These are phyloP conservation scores for Triticum dicoccoides DNA, from an alignment of 176 grass and related monocot species.

Conservation along the genomic window DNA sequence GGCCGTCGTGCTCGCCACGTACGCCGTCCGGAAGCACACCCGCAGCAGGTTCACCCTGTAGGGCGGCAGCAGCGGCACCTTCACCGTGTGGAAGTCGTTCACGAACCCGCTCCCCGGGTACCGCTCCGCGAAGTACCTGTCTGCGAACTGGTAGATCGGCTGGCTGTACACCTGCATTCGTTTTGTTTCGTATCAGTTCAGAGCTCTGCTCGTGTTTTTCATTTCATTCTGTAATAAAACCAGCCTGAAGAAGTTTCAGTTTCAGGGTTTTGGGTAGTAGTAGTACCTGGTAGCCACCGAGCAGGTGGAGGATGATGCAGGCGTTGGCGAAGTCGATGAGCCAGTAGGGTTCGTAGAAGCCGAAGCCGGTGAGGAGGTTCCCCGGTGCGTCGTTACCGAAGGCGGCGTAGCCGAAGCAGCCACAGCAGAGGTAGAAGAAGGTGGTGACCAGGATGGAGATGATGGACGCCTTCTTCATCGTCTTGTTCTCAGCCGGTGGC, in stretches of 20 bases:
- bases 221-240: neutral
- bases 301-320: constrained; percentile 68
- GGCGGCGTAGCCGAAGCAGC: constrained; percentile 85
- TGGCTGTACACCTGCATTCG: constrained; percentile 60
- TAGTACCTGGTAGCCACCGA: constrained; percentile 68
- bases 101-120: constrained; percentile 56
- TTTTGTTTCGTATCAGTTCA: neutral
- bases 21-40: constrained; percentile 58
- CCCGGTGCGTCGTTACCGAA: constrained; percentile 68
- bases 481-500: constrained; percentile 70
- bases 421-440: constrained; percentile 89
- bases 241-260: neutral
- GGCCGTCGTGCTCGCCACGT: constrained; percentile 60
- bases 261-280: neutral
- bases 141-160: constrained; percentile 61
- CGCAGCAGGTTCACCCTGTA: constrained; percentile 59
- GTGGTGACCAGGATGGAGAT: constrained; percentile 66
- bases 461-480: constrained; percentile 71
- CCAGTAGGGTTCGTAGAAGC: constrained; percentile 74
- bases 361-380: constrained; percentile 80
- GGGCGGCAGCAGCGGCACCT: constrained; percentile 33
- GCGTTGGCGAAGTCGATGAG: constrained; percentile 82
- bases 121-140: constrained; percentile 46
- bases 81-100: constrained; percentile 56
- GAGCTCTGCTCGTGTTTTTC: neutral